phyloP scores from a whole-genome alignment of 1,284 basidiomycete species.

The Porogramme epimiltina region DNA sequence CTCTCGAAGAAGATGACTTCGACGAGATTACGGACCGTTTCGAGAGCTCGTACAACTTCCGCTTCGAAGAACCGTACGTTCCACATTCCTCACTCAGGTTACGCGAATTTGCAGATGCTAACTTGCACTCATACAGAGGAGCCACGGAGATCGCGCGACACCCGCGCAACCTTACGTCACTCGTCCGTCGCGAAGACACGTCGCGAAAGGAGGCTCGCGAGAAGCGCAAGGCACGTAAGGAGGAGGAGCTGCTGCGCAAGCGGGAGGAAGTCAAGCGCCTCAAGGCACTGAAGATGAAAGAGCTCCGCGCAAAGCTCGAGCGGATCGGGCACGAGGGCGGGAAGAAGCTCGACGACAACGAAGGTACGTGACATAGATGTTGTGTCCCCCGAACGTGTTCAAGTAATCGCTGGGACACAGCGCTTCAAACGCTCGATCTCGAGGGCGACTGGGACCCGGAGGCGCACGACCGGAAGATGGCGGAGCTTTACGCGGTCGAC shows the following conservation, averaged over 20 bases:
- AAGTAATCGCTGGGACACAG: constrained; percentile 33
- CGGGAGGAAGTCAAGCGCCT: constrained; percentile 80
- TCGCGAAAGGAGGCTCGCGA: constrained; percentile 82
- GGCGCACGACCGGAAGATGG: constrained; percentile 80
- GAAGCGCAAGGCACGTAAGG: constrained; percentile 75
- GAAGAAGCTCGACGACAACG: constrained; percentile 41
- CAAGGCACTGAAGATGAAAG: constrained; percentile 84
- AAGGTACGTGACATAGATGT: constrained; percentile 47
- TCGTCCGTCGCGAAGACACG: constrained; percentile 79
- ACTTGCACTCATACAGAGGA: constrained; percentile 46
- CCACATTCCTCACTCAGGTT: neutral
- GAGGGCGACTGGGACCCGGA: constrained; percentile 86
- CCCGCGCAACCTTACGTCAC: constrained; percentile 71
- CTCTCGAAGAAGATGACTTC: constrained; percentile 61
- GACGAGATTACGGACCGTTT: constrained; percentile 75
- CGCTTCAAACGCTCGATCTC: constrained; percentile 65
- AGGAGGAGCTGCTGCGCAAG: constrained; percentile 73
- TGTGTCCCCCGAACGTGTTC: too few relatives aligned
- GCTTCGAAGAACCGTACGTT: constrained; percentile 85
- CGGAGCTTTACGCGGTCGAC: constrained; percentile 61
- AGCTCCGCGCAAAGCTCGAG: constrained; percentile 77
- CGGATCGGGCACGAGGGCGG: constrained; percentile 71
- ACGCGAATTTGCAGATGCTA: neutral
- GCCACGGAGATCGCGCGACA: constrained; percentile 76
- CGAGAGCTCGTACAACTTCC: constrained; percentile 90